These are phyloP conservation scores for Rauvolfia tetraphylla DNA, from an alignment of 257 asterid genomes.

Conservation along the genomic window DNA sequence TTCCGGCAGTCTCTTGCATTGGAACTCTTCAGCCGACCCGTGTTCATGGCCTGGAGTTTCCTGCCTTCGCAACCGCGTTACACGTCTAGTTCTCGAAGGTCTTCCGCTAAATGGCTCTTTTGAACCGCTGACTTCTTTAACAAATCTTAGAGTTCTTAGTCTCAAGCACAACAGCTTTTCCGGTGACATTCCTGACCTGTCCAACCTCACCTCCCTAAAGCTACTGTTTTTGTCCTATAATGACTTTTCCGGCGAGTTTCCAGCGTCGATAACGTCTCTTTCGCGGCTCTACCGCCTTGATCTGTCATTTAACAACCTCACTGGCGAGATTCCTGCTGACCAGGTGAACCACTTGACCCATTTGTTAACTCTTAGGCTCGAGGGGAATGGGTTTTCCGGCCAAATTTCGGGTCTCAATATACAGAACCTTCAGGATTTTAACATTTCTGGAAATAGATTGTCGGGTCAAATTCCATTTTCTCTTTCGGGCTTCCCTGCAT, in stretches of 20 bases:
- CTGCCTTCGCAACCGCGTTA: constrained; percentile 57
- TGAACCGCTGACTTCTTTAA: constrained; percentile 36
- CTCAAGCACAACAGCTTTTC: constrained; percentile 57
- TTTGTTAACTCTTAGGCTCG: constrained; percentile 62
- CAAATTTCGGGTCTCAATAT: constrained; percentile 38
- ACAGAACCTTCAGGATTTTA: constrained; percentile 63
- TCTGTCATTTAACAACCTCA: constrained; percentile 59
- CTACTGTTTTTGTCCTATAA: constrained; percentile 65
- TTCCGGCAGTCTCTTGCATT: constrained; percentile 38
- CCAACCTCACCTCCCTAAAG: constrained; percentile 51
- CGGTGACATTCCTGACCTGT: constrained; percentile 67
- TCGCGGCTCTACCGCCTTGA: constrained; percentile 65
- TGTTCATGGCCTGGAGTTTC: constrained; percentile 77
- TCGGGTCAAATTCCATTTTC: constrained; percentile 54
- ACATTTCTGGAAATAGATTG: constrained; percentile 58
- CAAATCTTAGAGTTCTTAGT: constrained; percentile 69
- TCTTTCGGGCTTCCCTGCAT: constrained; percentile 46
- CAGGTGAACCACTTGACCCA: constrained; percentile 39
- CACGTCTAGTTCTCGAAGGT: constrained; percentile 66
- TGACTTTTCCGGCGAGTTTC: constrained; percentile 59
- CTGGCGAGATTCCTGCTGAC: constrained; percentile 48
- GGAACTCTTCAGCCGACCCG: constrained; percentile 57
- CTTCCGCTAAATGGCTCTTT: constrained; percentile 43
- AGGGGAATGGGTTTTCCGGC: constrained; percentile 58
- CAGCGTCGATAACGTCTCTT: constrained; percentile 36